These are phyloP conservation scores for Aureoboletus auriporus DNA, from an alignment of 768 basidiomycete species.

Conservation along the genomic window DNA sequence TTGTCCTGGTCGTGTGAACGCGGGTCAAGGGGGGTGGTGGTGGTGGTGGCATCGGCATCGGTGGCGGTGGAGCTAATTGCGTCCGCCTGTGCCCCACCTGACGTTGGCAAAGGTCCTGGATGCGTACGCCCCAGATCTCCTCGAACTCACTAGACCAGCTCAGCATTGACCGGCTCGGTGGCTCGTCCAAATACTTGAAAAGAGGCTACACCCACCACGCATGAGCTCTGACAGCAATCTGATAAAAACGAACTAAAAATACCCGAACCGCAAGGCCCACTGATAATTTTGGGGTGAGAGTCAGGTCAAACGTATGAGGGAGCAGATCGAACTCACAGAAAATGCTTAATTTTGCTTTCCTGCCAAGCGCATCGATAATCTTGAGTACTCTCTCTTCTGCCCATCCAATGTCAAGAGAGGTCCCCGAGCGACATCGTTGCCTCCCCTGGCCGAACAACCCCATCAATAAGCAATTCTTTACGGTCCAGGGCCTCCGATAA, in stretches of 20 bases:
- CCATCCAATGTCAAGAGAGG: constrained; percentile 25
- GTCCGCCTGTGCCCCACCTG: constrained; percentile 13
- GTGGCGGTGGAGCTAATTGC: constrained; percentile 20
- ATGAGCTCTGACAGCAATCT: constrained; percentile 15
- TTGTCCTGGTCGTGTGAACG: constrained; percentile 8
- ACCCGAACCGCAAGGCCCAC: constrained; percentile 66
- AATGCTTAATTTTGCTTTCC: constrained; percentile 40
- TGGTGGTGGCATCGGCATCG: constrained; percentile 32
- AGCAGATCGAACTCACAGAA: constrained; percentile 38
- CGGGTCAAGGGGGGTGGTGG: constrained; percentile 30
- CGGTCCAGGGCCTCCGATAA: neutral
- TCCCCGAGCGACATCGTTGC: constrained; percentile 28
- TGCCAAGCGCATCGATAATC: constrained; percentile 38
- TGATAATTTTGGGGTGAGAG: constrained; percentile 29
- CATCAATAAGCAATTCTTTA: neutral
- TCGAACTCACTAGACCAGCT: constrained; percentile 62
- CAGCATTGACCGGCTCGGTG: constrained; percentile 48
- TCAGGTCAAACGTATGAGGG: constrained; percentile 12
- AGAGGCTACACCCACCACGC: constrained; percentile 45
- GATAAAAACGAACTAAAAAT: constrained; percentile 33
- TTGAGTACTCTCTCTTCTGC: constrained; percentile 37
- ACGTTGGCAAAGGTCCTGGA: constrained; percentile 41
- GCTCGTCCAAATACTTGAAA: constrained; percentile 58
- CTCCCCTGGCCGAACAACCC: constrained; percentile 20
- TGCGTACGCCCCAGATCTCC: constrained; percentile 60